Base-by-base conservation (phyloP, 2,329 filamentous ascomycete species). In the Pseudohalonectria lignicola region DNA sequence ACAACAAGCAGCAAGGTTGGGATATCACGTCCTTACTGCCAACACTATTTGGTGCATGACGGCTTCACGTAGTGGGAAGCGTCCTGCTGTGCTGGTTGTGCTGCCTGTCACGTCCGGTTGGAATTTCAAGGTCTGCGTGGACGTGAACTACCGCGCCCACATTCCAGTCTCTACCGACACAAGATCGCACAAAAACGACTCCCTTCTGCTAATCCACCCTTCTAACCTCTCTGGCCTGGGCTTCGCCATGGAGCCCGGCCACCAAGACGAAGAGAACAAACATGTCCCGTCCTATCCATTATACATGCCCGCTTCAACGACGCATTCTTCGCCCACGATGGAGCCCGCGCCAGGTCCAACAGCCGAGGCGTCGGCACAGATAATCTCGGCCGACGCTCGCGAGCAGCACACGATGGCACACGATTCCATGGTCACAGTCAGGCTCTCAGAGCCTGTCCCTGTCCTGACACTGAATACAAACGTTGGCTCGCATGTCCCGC, bases 371-470 rank as follows among this genome's bases (percentile, higher is more conserved):
- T 26, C 35, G 18, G 17, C 25, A 23, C 18, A 20, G 6, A 26
- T 12, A 26, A 26, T 26, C n/a, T n/a, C n/a, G n/a, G n/a, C n/a
- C n/a, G n/a, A n/a, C n/a, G n/a, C n/a, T n/a, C n/a, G n/a, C n/a
- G n/a, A n/a, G n/a, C n/a, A n/a, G n/a, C n/a, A n/a, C n/a, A n/a
- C n/a, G n/a, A n/a, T 31, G 41, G 53, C 56, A 7, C 62, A 64
- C 45, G 76, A 81, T 54, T 82, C 78, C 1, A 78, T 82, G 64
- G 75, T 82, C 17, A 82, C 77, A 3, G 76, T 82, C 15, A 69
- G 76, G 30, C 63, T 82, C 32, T 81, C 77, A 3, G 76, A 79
- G 48, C 56, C 62, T 38, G 15, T 19, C 13, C 49, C 65, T 1
- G 43, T 46, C 10, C 45, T 59, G 21, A 49, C 46, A 2, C 41